Percentiles rank a stretch among this genome's conserved stretches.
Evolutionary conservation across 768 basidiomycete species (phyloP).

Genomic region (Sporobolomyces phaffii): DNA sequence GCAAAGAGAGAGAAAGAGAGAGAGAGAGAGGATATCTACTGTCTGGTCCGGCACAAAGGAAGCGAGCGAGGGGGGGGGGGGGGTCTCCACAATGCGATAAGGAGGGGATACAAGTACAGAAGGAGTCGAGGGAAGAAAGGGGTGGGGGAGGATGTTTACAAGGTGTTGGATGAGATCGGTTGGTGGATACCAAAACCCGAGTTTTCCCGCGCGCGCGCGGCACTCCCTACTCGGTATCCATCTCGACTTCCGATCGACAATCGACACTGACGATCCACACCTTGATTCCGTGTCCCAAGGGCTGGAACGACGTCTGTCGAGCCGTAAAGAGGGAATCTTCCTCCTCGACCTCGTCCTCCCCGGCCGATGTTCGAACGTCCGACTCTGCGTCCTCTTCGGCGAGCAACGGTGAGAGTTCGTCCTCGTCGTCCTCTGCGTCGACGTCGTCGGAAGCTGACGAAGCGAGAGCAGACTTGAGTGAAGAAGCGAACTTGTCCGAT

Average conservation of each 20-base stretch:
- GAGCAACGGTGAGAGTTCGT: background rate
- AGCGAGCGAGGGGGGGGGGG: no score
- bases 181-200: no score
- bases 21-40: background rate
- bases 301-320: background rate
- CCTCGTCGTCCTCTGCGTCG: background rate
- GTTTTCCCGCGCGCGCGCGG: no score
- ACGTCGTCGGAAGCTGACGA: background rate
- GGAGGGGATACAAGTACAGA: no score
- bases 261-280: constrained; percentile 24
- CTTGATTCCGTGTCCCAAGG: background rate
- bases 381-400: background rate
- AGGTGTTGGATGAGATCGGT: no score
- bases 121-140: no score
- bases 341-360: background rate
- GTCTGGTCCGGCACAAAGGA: no score
- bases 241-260: constrained; percentile 6
- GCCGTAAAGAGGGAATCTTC: background rate
- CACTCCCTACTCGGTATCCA: constrained; percentile 10
- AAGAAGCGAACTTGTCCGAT: background rate
- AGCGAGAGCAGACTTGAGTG: background rate
- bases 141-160: no score
- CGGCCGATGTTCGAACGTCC: background rate
- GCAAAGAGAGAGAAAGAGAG: background rate
- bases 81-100: no score